Evolutionary conservation across 2,329 filamentous ascomycete genomes (phyloP).

Genomic region (Claviceps sp.): DNA sequence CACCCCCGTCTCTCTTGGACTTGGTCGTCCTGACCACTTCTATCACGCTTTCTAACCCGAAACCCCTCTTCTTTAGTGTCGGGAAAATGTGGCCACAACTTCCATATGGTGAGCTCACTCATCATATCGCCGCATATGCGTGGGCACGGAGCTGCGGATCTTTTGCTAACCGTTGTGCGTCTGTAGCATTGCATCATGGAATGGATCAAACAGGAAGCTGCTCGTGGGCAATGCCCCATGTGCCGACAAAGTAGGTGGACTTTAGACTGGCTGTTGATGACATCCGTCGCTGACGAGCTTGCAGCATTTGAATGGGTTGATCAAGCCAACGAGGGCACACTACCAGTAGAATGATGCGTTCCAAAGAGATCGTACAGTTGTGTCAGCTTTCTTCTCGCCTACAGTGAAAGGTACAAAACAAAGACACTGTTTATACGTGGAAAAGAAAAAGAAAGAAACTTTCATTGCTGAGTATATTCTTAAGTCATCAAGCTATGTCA

Average conservation of each 20-base stretch:
- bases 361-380: too few relatives aligned
- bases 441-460: neutral
- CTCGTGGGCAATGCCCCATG: constrained; percentile 94
- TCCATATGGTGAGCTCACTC: constrained; percentile 65
- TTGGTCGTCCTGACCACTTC: neutral
- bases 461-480: neutral
- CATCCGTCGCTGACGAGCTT: neutral
- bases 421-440: too few relatives aligned
- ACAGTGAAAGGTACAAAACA: neutral
- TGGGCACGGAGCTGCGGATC: neutral
- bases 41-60: neutral
- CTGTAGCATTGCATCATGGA: constrained; percentile 81
- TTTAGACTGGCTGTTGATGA: neutral
- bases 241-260: constrained; percentile 66
- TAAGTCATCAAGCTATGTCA: neutral
- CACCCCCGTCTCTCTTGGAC: neutral
- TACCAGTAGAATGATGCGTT: constrained; percentile 14
- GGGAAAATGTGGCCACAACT: constrained; percentile 93
- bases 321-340: constrained; percentile 18
- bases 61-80: constrained; percentile 50
- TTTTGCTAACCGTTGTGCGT: neutral
- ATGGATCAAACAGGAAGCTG: constrained; percentile 92
- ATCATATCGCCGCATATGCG: neutral
- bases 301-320: constrained; percentile 30
- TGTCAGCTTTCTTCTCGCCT: neutral